phyloP scores from a whole-genome alignment of 257 asterid genomes.

The Solanum chilense region DNA sequence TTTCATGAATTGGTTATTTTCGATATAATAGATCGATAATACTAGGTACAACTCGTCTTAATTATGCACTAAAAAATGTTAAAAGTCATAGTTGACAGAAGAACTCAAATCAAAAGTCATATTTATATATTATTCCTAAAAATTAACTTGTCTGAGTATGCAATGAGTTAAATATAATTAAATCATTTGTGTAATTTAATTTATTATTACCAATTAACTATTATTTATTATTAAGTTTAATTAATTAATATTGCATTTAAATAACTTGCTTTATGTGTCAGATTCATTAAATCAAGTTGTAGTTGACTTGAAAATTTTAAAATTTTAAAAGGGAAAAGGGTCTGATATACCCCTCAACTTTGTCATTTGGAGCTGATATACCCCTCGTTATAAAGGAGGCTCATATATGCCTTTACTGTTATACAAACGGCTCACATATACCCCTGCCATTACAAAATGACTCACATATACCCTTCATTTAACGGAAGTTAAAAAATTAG shows the following conservation, averaged over 20 bases:
- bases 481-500: too few species aligned
- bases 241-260: background rate
- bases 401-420: too few species aligned
- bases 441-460: too few species aligned
- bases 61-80: background rate
- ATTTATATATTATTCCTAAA: background rate
- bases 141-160: background rate
- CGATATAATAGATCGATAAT: too few species aligned
- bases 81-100: background rate
- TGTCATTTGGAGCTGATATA: too few species aligned
- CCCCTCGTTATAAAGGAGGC: too few species aligned
- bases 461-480: too few species aligned
- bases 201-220: background rate
- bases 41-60: background rate
- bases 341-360: too few species aligned
- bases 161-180: background rate
- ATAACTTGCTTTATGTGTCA: background rate
- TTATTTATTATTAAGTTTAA: background rate
- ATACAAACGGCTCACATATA: too few species aligned
- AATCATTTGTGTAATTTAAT: background rate
- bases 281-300: background rate
- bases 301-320: background rate
- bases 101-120: background rate
- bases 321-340: too few species aligned
- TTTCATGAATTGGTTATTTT: too few species aligned